Evolutionary conservation across 768 basidiomycete genomes (phyloP), one percentile per base, ranked within the genome.

Genomic region (Thelephora aurantiotincta): DNA sequence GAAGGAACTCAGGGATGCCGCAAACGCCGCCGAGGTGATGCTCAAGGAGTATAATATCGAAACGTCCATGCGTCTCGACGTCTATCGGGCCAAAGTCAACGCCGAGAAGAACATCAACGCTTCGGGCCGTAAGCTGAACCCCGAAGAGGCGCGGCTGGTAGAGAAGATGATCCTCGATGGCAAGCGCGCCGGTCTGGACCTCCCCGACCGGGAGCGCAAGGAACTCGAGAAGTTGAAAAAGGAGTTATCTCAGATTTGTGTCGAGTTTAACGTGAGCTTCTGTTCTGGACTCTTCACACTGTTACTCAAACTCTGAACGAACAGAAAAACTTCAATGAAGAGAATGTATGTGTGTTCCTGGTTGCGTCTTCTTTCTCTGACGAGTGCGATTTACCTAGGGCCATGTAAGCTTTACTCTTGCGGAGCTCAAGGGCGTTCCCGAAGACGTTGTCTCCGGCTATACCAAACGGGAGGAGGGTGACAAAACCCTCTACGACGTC

Each of bases 251-350:
- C 74, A 81, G 55, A 70, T 72, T 22, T 86, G 78, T 59, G 64
- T 88, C n/a, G 80, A 85, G 57, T 91, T 91, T 55, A 77, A 71
- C 60, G 84, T 85, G 55, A 54, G 80, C 14, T 44, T 19, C 33
- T 45, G 14, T n/a, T n/a, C 12, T 33, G 26, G 26, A 30, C 26
- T 30, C 26, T n/a, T 2, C 14, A 6, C n/a, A 35, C 9, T 33
- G 35, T 48, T 37, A 1, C 45, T 43, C 13, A 12, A 44, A 16
- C 19, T 16, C 35, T 22, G 38, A 42, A 5, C 26, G 18, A 35
- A 3, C 46, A 84, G 80, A 86, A 82, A 80, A 87, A 89, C 65
- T 88, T 82, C 66, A 90, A 90, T 55, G 88, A 93, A 62, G 89
- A 92, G 58, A 78, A 83, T 38, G 85, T 82, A 52, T 48, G 68